phyloP scores from a whole-genome alignment of 192 early-diverging fungal genomes.

The Coemansia sp. region DNA sequence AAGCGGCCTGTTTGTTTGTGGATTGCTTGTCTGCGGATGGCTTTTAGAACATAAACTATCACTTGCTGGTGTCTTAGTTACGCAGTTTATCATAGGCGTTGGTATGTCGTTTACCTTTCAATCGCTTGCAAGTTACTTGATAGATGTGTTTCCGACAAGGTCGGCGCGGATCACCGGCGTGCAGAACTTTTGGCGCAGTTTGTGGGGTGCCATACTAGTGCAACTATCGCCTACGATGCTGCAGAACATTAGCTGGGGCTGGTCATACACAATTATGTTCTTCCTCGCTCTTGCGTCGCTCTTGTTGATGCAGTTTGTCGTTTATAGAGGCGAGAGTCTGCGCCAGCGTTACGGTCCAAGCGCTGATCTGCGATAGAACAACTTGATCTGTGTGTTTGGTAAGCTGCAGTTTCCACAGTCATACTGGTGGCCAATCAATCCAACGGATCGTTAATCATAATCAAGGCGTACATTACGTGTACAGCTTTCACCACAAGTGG shows the following conservation, averaged over 20 bases:
- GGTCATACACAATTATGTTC: constrained; percentile 45
- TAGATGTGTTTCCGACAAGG: constrained; percentile 49
- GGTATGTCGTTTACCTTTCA: constrained; percentile 50
- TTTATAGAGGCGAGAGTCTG: constrained; percentile 28
- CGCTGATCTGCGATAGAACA: too few relatives aligned
- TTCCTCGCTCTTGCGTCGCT: constrained; percentile 28
- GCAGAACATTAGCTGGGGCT: constrained; percentile 48
- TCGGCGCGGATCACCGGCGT: constrained; percentile 51
- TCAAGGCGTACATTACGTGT: too few relatives aligned
- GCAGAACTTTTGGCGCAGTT: constrained; percentile 52
- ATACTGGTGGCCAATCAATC: too few relatives aligned
- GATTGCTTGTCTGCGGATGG: constrained; percentile 39
- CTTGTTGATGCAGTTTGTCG: constrained; percentile 27
- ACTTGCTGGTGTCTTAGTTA: constrained; percentile 37
- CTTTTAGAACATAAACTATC: constrained; percentile 24
- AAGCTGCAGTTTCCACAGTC: too few relatives aligned
- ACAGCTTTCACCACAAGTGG: too few relatives aligned
- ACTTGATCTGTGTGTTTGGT: too few relatives aligned
- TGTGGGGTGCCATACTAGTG: constrained; percentile 44
- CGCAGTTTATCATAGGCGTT: constrained; percentile 43
- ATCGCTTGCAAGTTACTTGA: constrained; percentile 42
- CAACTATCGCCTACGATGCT: constrained; percentile 48
- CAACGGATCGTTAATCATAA: too few relatives aligned
- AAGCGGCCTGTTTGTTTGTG: constrained; percentile 29
- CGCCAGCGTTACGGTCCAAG: constrained; percentile 18